Evolutionary conservation across 1,284 basidiomycete genomes (phyloP).

Genomic region (Naganishia liquefaciens): DNA sequence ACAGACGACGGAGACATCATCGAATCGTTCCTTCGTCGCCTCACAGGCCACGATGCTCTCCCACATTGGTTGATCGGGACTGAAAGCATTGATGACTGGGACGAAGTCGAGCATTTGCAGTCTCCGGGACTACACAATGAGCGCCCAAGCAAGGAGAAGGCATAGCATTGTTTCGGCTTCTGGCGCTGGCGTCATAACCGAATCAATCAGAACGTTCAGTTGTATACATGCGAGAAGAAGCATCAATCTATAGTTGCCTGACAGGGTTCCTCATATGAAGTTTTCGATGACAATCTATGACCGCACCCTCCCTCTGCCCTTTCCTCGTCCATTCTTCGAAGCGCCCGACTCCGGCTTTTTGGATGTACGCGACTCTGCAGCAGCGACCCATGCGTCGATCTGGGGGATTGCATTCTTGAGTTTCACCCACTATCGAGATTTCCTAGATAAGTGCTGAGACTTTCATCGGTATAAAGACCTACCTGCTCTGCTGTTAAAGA

Average conservation of each 20-base stretch:
- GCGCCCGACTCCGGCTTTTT: slow-evolving; percentile 7
- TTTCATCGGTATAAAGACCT: slow-evolving; percentile 35
- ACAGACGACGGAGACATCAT: slow-evolving; percentile 15
- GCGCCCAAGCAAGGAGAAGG: neutral
- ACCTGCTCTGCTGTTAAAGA: slow-evolving; percentile 71
- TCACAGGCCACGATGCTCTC: slow-evolving; percentile 10
- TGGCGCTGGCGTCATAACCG: neutral
- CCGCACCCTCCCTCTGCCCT: slow-evolving; percentile 8
- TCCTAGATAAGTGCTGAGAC: neutral
- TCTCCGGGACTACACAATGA: neutral
- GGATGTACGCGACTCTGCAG: neutral
- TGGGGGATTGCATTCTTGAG: slow-evolving; percentile 16
- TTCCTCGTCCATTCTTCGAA: slow-evolving; percentile 1
- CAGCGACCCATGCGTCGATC: slow-evolving; percentile 21
- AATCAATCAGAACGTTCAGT: neutral
- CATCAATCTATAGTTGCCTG: too few species aligned
- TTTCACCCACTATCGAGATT: neutral
- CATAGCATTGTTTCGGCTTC: too few species aligned
- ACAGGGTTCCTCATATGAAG: neutral
- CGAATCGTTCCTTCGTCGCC: slow-evolving; percentile 9
- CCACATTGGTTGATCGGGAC: slow-evolving; percentile 11
- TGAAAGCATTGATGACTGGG: slow-evolving; percentile 6
- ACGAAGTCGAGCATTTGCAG: neutral
- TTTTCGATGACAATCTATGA: neutral
- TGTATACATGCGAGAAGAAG: too few species aligned